Base-by-base conservation (phyloP, 208 protist species). In the Crithidia expoeki region DNA sequence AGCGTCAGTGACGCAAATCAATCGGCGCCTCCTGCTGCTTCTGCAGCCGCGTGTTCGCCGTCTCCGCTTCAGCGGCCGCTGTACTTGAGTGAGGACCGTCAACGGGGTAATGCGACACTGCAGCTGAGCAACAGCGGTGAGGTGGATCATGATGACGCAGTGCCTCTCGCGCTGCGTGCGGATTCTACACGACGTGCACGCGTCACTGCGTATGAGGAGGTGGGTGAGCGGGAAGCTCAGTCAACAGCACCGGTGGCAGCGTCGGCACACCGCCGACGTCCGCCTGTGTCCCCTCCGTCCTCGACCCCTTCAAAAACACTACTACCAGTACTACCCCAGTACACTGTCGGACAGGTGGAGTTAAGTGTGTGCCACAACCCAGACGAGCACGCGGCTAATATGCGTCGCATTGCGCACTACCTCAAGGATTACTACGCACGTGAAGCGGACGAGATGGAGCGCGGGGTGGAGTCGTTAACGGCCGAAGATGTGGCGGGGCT, bases 401-500 rank as follows among this genome's bases (percentile, higher is more conserved):
- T 92, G 42, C 52, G 55, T n/a, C 56, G 74, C 38, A 80, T 92
- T 19, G 70, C 81, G 42, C 60, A 44, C 25, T 94, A 94, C 63
- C 60, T 92, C 19, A 92, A 94, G 53, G 71, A 92, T 58, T 75
- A 90, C 71, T 92, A 91, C 65, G 89, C 86, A 7, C 72, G 80
- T 4, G 84, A 92, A 42, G 38, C 76, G 21, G 66, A 74, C 3
- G 89, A 94, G 59, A 56, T 30, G 23, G 51, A 67, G 40, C 61
- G 65, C 10, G 85, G 86, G 2, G 52, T 94, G 38, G 86, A 94
- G 59, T 90, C 89, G 51, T 79, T 94, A 78, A 68, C 74, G 4
- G 84, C 86, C 7, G 84, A 87, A 34, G 89, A 94, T 53, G 79
- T 92, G 30, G 74, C 82, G 4, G 80, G 72, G 28, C 80, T 94